Percentiles rank a stretch among this genome's conserved stretches.
phyloP scores from a whole-genome alignment of 106 monocot genomes.

The Agapanthus africanus region DNA sequence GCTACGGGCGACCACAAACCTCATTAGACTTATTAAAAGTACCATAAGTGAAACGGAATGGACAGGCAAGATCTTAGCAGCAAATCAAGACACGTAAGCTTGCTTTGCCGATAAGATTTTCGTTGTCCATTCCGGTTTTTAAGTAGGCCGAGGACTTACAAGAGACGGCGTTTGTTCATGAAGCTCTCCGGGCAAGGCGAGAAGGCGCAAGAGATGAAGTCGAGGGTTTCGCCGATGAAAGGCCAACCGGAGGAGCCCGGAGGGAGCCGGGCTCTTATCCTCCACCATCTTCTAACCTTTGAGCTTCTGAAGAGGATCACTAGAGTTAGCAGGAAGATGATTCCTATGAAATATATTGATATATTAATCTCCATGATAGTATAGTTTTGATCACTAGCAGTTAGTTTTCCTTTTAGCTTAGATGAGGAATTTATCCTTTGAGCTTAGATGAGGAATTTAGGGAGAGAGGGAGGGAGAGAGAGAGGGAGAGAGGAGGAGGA shows the following conservation, averaged over 20 bases:
- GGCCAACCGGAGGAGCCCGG: constrained; percentile 72
- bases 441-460: no score
- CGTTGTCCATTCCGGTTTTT: no score
- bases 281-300: background rate
- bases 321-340: background rate
- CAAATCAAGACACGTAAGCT: no score
- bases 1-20: no score
- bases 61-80: no score
- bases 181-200: constrained; percentile 72
- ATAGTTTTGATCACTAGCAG: background rate
- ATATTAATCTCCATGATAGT: background rate
- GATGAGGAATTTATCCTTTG: no score
- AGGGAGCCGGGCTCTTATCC: constrained; percentile 25
- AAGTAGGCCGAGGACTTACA: no score
- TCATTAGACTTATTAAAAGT: no score
- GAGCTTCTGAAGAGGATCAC: background rate
- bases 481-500: no score
- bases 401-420: background rate
- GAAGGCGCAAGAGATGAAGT: constrained; percentile 81
- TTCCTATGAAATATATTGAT: background rate
- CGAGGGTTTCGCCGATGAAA: constrained; percentile 79
- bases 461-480: no score
- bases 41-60: no score
- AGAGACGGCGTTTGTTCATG: constrained; percentile 74
- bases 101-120: no score